Evolutionary conservation across 192 early-diverging fungal genomes (phyloP).

Genomic region (Mortierella alpina): DNA sequence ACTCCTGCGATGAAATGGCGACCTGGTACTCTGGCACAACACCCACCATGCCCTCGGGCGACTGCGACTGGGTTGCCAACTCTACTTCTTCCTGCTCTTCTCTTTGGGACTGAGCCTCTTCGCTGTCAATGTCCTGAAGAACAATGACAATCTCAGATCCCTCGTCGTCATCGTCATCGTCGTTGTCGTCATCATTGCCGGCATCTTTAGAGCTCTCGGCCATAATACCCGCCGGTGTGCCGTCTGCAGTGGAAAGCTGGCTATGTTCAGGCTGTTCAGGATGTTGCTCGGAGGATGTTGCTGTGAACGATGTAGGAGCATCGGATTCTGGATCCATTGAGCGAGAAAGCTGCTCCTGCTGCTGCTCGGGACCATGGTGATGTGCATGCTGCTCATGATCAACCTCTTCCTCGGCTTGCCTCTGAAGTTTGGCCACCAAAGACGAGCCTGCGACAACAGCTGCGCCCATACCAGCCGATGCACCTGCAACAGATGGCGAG

Average conservation of each 20-base stretch:
- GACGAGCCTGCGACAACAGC: not conserved
- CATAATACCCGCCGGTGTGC: too few species aligned
- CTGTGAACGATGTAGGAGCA: too few species aligned
- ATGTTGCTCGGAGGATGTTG: too few species aligned
- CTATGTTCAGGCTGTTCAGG: too few species aligned
- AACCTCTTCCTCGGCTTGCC: not conserved
- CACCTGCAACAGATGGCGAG: not conserved
- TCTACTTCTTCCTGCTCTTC: not conserved
- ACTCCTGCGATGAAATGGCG: not conserved
- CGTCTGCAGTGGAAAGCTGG: too few species aligned
- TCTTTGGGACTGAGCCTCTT: not conserved
- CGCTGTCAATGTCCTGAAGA: conserved; percentile 12
- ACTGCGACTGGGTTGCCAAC: not conserved
- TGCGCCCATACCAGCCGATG: not conserved
- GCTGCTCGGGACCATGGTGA: not conserved
- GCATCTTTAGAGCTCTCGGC: not conserved
- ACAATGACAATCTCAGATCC: conserved; percentile 18
- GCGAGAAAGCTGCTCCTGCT: not conserved
- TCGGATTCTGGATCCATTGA: too few species aligned
- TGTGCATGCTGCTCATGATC: not conserved
- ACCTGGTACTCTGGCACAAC: conserved; percentile 15
- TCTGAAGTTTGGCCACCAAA: not conserved
- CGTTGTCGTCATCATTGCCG: not conserved
- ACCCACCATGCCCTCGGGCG: conserved; percentile 1
- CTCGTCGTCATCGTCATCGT: not conserved